Conservation (phyloP, 371 early-diverging fungal genomes). For the Rhizopus sp. region DNA sequence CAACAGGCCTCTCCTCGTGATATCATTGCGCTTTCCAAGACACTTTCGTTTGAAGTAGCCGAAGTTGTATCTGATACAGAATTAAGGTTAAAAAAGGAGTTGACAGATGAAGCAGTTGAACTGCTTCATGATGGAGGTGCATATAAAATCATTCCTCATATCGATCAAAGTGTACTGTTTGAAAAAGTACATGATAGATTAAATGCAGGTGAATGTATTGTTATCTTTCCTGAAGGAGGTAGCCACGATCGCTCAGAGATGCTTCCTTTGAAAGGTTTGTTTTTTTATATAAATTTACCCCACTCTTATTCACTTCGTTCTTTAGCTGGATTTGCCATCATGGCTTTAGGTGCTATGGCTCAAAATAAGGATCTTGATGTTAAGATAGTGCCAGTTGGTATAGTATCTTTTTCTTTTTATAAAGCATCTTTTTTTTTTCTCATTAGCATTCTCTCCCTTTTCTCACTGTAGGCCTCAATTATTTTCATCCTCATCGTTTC, state of each 20-base stretch:
- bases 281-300: neutral
- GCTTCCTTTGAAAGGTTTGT: conserved; percentile 74
- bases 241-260: conserved; percentile 83
- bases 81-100: conserved; percentile 37
- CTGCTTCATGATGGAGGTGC: conserved; percentile 32
- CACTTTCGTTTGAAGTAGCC: conserved; percentile 51
- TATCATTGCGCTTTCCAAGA: conserved; percentile 45
- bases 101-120: conserved; percentile 46
- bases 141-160: conserved; percentile 68
- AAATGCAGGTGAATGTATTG: conserved; percentile 64
- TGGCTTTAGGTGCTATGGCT: conserved; percentile 83
- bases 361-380: conserved; percentile 68
- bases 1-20: conserved; percentile 51
- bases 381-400: conserved; percentile 76
- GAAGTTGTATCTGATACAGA: conserved; percentile 70
- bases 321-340: conserved; percentile 67
- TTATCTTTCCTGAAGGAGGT: conserved; percentile 91
- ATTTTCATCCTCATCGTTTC: conserved; percentile 88
- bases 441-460: neutral
- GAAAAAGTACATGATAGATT: conserved; percentile 67
- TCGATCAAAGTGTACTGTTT: conserved; percentile 77
- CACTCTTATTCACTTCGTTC: conserved; percentile 2
- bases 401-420: neutral
- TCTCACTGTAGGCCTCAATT: conserved; percentile 58
- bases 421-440: neutral